These are phyloP conservation scores for Calophaca sinica DNA, from an alignment of 306 rosid species.

Conservation along the genomic window DNA sequence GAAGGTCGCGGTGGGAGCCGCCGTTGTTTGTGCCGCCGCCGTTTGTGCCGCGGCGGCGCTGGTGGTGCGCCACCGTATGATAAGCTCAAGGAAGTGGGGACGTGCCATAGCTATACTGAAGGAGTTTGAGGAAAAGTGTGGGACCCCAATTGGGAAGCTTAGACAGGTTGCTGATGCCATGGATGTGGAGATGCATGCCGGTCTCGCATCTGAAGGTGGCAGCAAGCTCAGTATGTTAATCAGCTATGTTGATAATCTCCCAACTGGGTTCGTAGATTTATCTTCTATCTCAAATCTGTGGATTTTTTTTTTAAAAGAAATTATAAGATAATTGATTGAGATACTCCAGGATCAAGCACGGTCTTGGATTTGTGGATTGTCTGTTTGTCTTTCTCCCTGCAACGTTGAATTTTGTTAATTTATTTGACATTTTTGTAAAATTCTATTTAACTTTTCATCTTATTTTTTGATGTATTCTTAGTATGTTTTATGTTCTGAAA, in stretches of 20 bases:
- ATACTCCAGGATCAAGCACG: neutral
- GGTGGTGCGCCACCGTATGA: conserved; percentile 79
- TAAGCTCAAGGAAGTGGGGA: conserved; percentile 70
- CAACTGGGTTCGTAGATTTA: conserved; percentile 73
- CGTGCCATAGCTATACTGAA: conserved; percentile 67
- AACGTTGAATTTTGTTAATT: neutral
- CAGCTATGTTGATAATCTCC: conserved; percentile 96
- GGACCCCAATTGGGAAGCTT: conserved; percentile 79
- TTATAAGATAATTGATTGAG: conserved; percentile 7
- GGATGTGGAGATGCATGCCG: conserved; percentile 99
- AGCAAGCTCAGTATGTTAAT: conserved; percentile 97
- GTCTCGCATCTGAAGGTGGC: conserved; percentile 99
- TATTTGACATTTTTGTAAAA: neutral
- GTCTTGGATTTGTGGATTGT: conserved; percentile 13
- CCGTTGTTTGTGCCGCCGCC: conserved; percentile 81
- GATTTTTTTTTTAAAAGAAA: neutral
- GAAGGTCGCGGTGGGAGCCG: conserved; percentile 82
- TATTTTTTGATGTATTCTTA: neutral
- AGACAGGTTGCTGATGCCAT: conserved; percentile 88
- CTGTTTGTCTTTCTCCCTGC: conserved; percentile 2
- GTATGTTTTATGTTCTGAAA: neutral
- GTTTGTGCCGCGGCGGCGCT: conserved; percentile 87
- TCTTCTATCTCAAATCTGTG: neutral
- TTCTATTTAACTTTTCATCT: neutral
- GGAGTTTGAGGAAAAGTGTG: conserved; percentile 82